Evolutionary conservation across 108 stramenopile genomes (phyloP).

Genomic region (Pseudonitzschia delicatissima): DNA sequence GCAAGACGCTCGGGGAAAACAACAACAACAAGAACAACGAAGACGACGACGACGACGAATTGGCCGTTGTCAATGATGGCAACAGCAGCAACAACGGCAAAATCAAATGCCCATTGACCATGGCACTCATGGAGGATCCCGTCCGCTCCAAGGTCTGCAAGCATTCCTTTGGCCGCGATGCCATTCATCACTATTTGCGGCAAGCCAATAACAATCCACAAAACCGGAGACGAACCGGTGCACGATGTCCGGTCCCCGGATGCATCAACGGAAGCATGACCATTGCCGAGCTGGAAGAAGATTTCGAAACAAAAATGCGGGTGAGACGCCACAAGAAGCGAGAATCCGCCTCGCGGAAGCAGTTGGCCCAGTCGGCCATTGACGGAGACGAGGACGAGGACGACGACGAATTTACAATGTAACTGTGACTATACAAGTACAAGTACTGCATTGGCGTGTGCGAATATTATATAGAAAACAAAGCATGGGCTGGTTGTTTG

Average conservation of each 20-base stretch:
- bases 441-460: no score
- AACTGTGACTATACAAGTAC: no score
- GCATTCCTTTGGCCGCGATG: slow-evolving; percentile 54
- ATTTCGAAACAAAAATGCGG: slow-evolving; percentile 46
- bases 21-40: no score
- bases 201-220: not conserved
- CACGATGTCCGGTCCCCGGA: slow-evolving; percentile 73
- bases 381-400: slow-evolving; percentile 32
- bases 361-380: slow-evolving; percentile 13
- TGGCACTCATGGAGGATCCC: slow-evolving; percentile 58
- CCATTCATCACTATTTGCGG: slow-evolving; percentile 41
- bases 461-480: no score
- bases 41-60: slow-evolving; percentile 35
- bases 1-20: slow-evolving; percentile 17
- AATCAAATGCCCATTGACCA: slow-evolving; percentile 66
- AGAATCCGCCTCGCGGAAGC: slow-evolving; percentile 27
- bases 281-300: slow-evolving; percentile 46
- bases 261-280: slow-evolving; percentile 45
- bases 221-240: no score
- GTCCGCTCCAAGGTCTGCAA: slow-evolving; percentile 59
- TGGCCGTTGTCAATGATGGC: slow-evolving; percentile 10
- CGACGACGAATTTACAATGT: no score
- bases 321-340: slow-evolving; percentile 51
- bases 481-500: no score
- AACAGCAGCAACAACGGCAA: not conserved